Evolutionary conservation across 2,329 filamentous ascomycete species (phyloP).

Genomic region (Colletotrichum orchidophilum): DNA sequence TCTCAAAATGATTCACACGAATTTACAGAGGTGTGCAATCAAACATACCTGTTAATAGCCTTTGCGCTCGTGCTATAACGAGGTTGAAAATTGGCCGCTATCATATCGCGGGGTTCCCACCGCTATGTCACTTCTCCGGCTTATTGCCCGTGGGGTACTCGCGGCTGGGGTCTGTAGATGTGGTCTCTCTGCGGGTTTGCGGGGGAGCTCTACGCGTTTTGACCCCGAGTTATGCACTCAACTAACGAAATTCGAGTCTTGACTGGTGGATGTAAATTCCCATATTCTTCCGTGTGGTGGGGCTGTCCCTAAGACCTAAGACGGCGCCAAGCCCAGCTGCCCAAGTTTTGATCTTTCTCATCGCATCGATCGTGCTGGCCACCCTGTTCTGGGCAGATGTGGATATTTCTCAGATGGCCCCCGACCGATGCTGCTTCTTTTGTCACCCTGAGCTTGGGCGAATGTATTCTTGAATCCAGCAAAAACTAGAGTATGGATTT

Average conservation of each 20-base stretch:
- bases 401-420: no score
- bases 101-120: constrained; percentile 19
- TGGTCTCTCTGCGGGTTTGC: background rate
- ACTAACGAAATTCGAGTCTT: background rate
- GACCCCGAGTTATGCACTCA: background rate
- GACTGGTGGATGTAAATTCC: constrained; percentile 17
- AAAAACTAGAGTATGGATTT: no score
- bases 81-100: background rate
- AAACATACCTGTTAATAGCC: no score
- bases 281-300: background rate
- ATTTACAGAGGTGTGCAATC: no score
- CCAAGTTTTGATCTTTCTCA: background rate
- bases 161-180: constrained; percentile 8
- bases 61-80: background rate
- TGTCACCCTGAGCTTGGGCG: no score
- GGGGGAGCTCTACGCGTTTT: background rate
- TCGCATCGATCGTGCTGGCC: background rate
- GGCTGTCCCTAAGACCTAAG: background rate
- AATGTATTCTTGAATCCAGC: no score
- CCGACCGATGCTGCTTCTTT: no score
- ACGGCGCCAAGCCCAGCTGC: background rate
- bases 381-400: background rate
- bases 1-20: no score
- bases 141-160: constrained; percentile 24
- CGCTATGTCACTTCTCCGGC: constrained; percentile 13